These are phyloP conservation scores for Hygrocybe coccinea DNA, from an alignment of 768 basidiomycete species.

Conservation along the genomic window DNA sequence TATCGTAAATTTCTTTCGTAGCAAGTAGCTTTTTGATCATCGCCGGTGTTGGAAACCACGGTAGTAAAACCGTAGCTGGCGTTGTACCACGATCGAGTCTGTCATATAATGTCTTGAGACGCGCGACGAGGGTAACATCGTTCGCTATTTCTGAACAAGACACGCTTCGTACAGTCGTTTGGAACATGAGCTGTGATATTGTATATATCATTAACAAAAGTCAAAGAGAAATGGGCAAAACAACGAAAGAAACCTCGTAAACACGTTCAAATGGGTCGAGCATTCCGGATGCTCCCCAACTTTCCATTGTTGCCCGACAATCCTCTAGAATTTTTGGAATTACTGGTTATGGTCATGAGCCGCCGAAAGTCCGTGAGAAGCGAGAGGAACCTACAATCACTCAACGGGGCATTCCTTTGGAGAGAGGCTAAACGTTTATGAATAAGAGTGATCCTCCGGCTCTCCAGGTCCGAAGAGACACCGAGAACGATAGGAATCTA, in stretches of 20 bases:
- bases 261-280: conserved; percentile 70
- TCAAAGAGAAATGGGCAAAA: conserved; percentile 9
- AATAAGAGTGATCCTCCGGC: conserved; percentile 56
- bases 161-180: conserved; percentile 64
- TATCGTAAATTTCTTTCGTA: conserved; percentile 72
- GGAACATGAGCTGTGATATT: conserved; percentile 56
- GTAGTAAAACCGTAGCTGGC: conserved; percentile 64
- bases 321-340: conserved; percentile 63
- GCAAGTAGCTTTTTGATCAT: conserved; percentile 67
- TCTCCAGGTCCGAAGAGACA: conserved; percentile 66
- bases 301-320: conserved; percentile 53
- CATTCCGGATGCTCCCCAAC: conserved; percentile 59
- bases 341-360: conserved; percentile 38
- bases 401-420: conserved; percentile 59
- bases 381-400: conserved; percentile 45
- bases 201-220: conserved; percentile 11
- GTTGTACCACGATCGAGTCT: conserved; percentile 66
- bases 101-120: conserved; percentile 63
- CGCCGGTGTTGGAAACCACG: conserved; percentile 72
- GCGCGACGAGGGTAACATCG: conserved; percentile 54
- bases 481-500: conserved; percentile 75
- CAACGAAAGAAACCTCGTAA: conserved; percentile 49
- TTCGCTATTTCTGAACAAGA: conserved; percentile 67
- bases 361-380: conserved; percentile 10
- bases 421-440: conserved; percentile 64